phyloP scores from a whole-genome alignment of 176 grass and related monocot species.

The Oryza australiensis region DNA sequence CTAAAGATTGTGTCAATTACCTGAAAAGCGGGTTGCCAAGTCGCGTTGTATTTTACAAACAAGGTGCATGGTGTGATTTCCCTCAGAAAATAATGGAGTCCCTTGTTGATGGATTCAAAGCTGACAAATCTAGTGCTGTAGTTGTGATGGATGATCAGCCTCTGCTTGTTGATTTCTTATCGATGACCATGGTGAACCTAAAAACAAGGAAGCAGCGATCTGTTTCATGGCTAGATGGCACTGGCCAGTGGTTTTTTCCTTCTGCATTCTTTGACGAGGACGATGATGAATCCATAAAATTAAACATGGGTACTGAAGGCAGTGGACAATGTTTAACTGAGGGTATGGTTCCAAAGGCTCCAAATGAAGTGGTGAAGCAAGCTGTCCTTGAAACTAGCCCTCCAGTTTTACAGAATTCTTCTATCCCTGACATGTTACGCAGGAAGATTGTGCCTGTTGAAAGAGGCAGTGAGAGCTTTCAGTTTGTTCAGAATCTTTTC shows the following conservation, averaged over 20 bases:
- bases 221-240: conserved; percentile 63
- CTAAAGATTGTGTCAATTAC: conserved; percentile 50
- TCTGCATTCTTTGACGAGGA: conserved; percentile 51
- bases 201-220: conserved; percentile 50
- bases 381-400: conserved; percentile 10
- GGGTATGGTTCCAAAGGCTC: not conserved
- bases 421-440: conserved; percentile 31
- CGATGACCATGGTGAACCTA: conserved; percentile 55
- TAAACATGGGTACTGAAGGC: not conserved
- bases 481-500: conserved; percentile 49
- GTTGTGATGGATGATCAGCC: conserved; percentile 42
- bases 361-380: conserved; percentile 9
- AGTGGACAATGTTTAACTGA: not conserved
- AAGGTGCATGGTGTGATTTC: conserved; percentile 46
- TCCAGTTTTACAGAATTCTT: conserved; percentile 24
- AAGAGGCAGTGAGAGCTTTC: conserved; percentile 42
- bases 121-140: conserved; percentile 41
- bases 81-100: conserved; percentile 38
- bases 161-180: conserved; percentile 59
- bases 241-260: conserved; percentile 56
- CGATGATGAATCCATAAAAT: not conserved
- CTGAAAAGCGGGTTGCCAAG: conserved; percentile 41
- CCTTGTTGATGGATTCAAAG: conserved; percentile 50
- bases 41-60: conserved; percentile 51
- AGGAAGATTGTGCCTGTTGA: conserved; percentile 52